Conservation (phyloP, 768 basidiomycete species). For the Auriculariales sp. region DNA sequence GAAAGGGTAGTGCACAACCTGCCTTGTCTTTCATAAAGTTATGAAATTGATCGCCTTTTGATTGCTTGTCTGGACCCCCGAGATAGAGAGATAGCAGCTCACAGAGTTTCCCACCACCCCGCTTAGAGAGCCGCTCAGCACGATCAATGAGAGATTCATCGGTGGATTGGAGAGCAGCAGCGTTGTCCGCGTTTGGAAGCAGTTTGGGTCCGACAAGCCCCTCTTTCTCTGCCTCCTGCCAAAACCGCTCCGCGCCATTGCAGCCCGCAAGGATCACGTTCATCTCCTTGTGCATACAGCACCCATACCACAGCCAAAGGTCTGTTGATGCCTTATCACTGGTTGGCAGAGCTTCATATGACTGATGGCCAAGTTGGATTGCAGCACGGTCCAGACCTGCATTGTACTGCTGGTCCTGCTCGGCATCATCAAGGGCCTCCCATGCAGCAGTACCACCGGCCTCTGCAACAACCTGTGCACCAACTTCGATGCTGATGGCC, state of each 20-base stretch:
- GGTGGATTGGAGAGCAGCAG: constrained; percentile 6
- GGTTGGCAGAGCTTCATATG: constrained; percentile 7
- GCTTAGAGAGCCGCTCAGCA: constrained; percentile 1
- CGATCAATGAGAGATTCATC: background rate
- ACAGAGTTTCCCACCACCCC: constrained; percentile 15
- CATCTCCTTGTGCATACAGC: constrained; percentile 25
- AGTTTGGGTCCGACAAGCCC: constrained; percentile 12
- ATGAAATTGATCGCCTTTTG: constrained; percentile 12
- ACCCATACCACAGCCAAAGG: constrained; percentile 23
- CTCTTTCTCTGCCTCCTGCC: constrained; percentile 13
- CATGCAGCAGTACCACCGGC: background rate
- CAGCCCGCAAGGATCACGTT: constrained; percentile 21
- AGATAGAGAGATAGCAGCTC: too few species aligned
- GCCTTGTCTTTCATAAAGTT: constrained; percentile 8
- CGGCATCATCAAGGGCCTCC: background rate
- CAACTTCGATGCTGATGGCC: background rate
- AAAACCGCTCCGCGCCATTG: constrained; percentile 16
- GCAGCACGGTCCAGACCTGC: constrained; percentile 9
- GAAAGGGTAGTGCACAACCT: constrained; percentile 8
- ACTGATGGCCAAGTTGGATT: constrained; percentile 8
- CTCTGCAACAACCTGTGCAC: background rate
- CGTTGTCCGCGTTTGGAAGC: constrained; percentile 19
- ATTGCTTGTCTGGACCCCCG: too few species aligned
- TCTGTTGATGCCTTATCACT: constrained; percentile 8
- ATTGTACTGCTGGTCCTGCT: constrained; percentile 7